Base-by-base conservation (phyloP, 164 flowering plant genomes). In the Dillenia suffruticosa region DNA sequence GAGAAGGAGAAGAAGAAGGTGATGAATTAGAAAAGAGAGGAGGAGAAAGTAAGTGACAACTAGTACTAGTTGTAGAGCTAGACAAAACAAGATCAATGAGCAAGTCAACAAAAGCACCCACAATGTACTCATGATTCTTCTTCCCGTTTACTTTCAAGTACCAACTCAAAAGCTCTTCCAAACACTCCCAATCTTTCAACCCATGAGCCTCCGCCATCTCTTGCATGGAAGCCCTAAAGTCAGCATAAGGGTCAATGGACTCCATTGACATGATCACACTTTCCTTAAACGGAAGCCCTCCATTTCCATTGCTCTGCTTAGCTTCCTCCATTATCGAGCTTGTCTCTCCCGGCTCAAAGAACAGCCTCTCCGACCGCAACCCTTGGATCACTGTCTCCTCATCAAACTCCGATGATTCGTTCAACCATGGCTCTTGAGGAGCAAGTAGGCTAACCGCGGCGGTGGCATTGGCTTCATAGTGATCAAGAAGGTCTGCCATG, bases 121-220 rank as follows among this genome's bases (percentile, higher is more conserved):
- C 67, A 2, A 91, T 87, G 49, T 69, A 81, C 12, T 83, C 84
- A 70, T 92, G 96, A 47, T 79, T 82, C 44, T 49, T 74, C 68
- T 77, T 79, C 9, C 70, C 89, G 68, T 92, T 92, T 3, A 81
- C 80, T 72, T 47, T 84, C 79, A 92, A 72, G 64, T 87, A 92
- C 80, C 89, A 87, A 14, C 70, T 58, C 51, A 91, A 57, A 16
- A 91, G 77, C 78, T 85, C 88, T 63, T 89, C 85, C 55, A 91
- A 77, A 61, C 71, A 64, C 1, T 80, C 82, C 97, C 92, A 91
- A 9, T 85, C 85, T 56, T 74, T 82, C 57, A 87, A 48, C 17
- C 78, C 90, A 63, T 81, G 80, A 49, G 86, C 89, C 70, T 85
- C 86, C 69, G 84, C 90, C 95, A 89, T 89, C 63, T 92, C 96